Evolutionary conservation across 345 rosid species (phyloP).

Genomic region (Salix viminalis): DNA sequence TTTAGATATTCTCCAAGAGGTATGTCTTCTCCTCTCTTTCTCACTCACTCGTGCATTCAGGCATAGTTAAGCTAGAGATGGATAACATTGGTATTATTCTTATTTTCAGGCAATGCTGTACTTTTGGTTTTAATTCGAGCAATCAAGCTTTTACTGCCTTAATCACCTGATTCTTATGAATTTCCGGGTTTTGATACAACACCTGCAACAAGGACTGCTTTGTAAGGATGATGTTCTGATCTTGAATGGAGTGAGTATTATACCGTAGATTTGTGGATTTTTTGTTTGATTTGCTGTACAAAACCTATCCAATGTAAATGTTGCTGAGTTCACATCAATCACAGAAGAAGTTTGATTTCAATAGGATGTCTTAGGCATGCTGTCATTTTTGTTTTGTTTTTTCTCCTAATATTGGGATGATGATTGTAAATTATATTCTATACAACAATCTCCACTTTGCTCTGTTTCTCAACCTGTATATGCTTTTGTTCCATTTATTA

Average conservation of each 20-base stretch:
- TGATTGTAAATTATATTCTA: not conserved
- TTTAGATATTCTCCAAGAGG: conserved; percentile 40
- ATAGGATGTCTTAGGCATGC: not conserved
- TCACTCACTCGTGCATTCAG: not conserved
- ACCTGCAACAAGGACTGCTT: not conserved
- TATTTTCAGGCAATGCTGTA: conserved; percentile 67
- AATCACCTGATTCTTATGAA: not conserved
- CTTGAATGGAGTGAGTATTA: not conserved
- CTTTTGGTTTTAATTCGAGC: conserved; percentile 63
- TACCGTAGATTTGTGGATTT: not conserved
- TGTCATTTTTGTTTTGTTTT: not conserved
- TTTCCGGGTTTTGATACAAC: not conserved
- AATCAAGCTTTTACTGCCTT: not conserved
- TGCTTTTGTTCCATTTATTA: not conserved
- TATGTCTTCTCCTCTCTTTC: conserved; percentile 19
- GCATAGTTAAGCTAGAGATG: not conserved
- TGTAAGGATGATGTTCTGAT: not conserved
- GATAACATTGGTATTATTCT: conserved; percentile 10
- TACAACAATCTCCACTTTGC: not conserved
- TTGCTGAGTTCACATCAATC: not conserved
- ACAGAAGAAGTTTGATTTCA: not conserved
- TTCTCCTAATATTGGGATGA: not conserved
- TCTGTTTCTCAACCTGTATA: not conserved
- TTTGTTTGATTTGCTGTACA: not conserved
- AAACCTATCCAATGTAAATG: not conserved